Conservation (phyloP, 129 eudicot species). For the Tagetes erecta region DNA sequence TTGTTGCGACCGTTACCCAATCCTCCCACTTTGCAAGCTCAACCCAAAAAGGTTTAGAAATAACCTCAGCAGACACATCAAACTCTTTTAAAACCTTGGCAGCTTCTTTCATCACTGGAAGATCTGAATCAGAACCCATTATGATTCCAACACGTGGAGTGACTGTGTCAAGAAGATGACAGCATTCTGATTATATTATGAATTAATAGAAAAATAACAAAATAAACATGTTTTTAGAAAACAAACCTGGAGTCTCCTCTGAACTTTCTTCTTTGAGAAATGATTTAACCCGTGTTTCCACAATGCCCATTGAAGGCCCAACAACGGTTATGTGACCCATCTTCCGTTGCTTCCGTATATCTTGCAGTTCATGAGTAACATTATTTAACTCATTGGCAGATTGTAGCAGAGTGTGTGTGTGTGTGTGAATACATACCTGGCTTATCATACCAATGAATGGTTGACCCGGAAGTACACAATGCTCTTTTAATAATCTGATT, state of each 20-base stretch:
- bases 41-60: background rate
- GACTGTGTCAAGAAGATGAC: constrained; percentile 36
- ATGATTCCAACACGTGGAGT: constrained; percentile 87
- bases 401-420: background rate
- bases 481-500: constrained; percentile 70
- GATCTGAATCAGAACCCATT: constrained; percentile 99
- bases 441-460: constrained; percentile 95
- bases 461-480: constrained; percentile 67
- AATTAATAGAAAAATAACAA: background rate
- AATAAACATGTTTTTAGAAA: background rate
- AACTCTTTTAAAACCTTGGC: constrained; percentile 66
- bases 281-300: constrained; percentile 68
- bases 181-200: constrained; percentile 3
- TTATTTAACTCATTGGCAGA: constrained; percentile 5
- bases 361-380: constrained; percentile 42
- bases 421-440: constrained; percentile 55
- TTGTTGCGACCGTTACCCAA: background rate
- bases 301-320: constrained; percentile 73
- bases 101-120: constrained; percentile 98
- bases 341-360: constrained; percentile 91
- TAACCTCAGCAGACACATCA: constrained; percentile 75
- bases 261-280: constrained; percentile 53
- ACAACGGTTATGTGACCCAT: constrained; percentile 95
- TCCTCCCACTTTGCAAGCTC: constrained; percentile 4
- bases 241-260: constrained; percentile 54